Conservation (phyloP, 805 yeast species). For the Candida pseudoglaebosa region DNA sequence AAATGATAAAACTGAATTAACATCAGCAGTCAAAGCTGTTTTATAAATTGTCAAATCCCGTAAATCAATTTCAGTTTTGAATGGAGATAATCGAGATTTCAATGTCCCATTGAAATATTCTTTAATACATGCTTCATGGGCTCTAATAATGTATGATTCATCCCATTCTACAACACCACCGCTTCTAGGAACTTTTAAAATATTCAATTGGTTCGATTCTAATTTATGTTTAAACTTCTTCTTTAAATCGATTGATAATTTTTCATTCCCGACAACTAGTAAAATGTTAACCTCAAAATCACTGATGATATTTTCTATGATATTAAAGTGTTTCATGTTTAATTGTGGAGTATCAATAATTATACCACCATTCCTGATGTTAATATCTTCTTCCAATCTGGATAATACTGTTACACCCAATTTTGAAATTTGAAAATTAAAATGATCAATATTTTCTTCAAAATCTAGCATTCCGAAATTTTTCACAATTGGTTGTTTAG, state of each 20-base stretch:
- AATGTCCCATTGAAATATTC: constrained; percentile 87
- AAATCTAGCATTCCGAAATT: constrained; percentile 68
- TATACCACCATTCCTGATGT: constrained; percentile 48
- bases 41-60: constrained; percentile 57
- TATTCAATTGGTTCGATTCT: constrained; percentile 26
- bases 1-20: constrained; percentile 32
- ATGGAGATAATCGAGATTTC: constrained; percentile 72
- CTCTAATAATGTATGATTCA: constrained; percentile 60
- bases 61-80: constrained; percentile 69
- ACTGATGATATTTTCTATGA: constrained; percentile 54
- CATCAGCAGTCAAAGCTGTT: constrained; percentile 47
- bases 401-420: constrained; percentile 47
- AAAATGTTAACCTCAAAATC: constrained; percentile 58
- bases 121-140: constrained; percentile 72
- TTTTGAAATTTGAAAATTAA: constrained; percentile 44
- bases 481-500: constrained; percentile 86
- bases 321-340: constrained; percentile 43
- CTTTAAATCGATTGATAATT: constrained; percentile 59
- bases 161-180: constrained; percentile 78
- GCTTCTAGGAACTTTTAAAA: constrained; percentile 64
- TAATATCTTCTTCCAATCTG: constrained; percentile 49
- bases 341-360: constrained; percentile 75
- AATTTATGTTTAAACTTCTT: constrained; percentile 43
- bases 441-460: constrained; percentile 54
- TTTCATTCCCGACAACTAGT: constrained; percentile 74